Percentiles rank a stretch among this genome's conserved stretches.
Evolutionary conservation across 371 early-diverging fungal genomes (phyloP).

Genomic region (Chytridium lagenaria): DNA sequence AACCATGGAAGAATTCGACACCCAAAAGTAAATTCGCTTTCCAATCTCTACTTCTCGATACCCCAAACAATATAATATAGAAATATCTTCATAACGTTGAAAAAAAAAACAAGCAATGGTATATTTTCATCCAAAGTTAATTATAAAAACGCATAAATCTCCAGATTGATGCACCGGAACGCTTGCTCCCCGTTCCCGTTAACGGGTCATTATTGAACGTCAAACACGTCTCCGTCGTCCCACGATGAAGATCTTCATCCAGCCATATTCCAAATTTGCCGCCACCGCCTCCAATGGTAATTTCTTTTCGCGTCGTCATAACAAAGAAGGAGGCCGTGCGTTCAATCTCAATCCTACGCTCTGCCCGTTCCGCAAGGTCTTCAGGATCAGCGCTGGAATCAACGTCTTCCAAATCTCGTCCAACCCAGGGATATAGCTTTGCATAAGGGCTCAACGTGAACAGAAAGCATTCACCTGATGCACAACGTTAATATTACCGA

Average conservation of each 20-base stretch:
- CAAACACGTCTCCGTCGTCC: slow-evolving; percentile 43
- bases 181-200: slow-evolving; percentile 36
- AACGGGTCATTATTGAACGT: slow-evolving; percentile 50
- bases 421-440: slow-evolving; percentile 51
- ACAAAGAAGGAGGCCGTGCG: slow-evolving; percentile 46
- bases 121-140: too few species aligned
- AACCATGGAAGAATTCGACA: slow-evolving; percentile 43
- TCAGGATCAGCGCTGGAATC: neutral
- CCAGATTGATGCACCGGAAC: slow-evolving; percentile 45
- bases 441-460: slow-evolving; percentile 49
- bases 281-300: slow-evolving; percentile 54
- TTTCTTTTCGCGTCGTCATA: slow-evolving; percentile 32
- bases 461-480: slow-evolving; percentile 51
- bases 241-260: slow-evolving; percentile 39
- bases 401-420: slow-evolving; percentile 20
- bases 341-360: slow-evolving; percentile 27
- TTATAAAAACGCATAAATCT: slow-evolving; percentile 48
- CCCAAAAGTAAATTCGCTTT: too few species aligned
- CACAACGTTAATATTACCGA: neutral
- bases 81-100: too few species aligned
- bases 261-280: slow-evolving; percentile 36
- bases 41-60: too few species aligned
- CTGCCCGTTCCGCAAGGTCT: neutral
- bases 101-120: too few species aligned
- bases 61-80: too few species aligned